A percentile compares a stretch with the other conserved stretches of the same genome.
These are phyloP conservation scores for Imleria badia DNA, from an alignment of 768 basidiomycete species.

Conservation along the genomic window DNA sequence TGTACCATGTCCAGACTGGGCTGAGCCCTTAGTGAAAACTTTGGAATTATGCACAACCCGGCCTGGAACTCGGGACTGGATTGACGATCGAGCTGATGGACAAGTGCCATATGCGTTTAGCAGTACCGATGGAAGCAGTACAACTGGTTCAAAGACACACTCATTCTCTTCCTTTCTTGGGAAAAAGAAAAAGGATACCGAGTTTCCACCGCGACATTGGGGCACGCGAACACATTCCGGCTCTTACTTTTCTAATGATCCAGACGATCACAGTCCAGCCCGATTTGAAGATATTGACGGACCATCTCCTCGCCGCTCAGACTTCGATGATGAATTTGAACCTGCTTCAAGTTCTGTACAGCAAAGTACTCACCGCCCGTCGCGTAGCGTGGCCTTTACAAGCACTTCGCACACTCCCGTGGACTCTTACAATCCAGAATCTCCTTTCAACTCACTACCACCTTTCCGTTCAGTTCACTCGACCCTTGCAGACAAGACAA, in stretches of 20 bases:
- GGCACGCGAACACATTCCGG: conserved; percentile 47
- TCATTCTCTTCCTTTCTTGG: conserved; percentile 31
- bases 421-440: conserved; percentile 34
- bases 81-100: conserved; percentile 47
- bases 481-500: conserved; percentile 31
- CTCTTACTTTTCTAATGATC: conserved; percentile 51
- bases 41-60: conserved; percentile 71
- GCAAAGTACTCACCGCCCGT: conserved; percentile 24
- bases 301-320: conserved; percentile 11
- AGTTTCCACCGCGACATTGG: conserved; percentile 71
- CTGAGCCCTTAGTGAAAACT: conserved; percentile 67
- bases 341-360: conserved; percentile 40
- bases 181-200: conserved; percentile 46
- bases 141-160: conserved; percentile 37
- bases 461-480: conserved; percentile 34
- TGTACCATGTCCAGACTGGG: conserved; percentile 77
- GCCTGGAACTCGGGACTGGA: conserved; percentile 68
- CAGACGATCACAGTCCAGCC: conserved; percentile 10
- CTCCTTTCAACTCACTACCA: conserved; percentile 36
- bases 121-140: background rate
- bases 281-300: conserved; percentile 34
- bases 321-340: conserved; percentile 46
- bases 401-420: conserved; percentile 9
- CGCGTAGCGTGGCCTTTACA: conserved; percentile 12
- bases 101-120: conserved; percentile 57